phyloP scores from a whole-genome alignment of 2,329 filamentous ascomycete species.

The Drechslerella dactyloides region DNA sequence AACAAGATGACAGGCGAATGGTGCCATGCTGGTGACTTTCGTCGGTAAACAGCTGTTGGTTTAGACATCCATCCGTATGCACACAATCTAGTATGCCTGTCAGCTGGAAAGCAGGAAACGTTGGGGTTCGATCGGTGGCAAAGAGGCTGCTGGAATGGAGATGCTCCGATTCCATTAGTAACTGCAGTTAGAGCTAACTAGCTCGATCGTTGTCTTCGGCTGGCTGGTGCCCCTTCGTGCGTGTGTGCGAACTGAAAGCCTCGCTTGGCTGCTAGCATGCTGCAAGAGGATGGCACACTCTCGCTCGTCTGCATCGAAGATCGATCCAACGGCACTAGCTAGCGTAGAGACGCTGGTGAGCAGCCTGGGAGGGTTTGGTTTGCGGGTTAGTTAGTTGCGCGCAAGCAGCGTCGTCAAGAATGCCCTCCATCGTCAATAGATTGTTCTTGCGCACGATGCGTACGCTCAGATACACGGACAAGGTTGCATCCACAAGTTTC shows the following conservation, averaged over 20 bases:
- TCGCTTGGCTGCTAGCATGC: not conserved
- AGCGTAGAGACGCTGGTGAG: not conserved
- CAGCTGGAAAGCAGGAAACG: not conserved
- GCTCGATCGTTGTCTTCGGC: not conserved
- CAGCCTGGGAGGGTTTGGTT: too few species aligned
- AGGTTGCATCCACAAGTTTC: too few species aligned
- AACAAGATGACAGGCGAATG: not conserved
- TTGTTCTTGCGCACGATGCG: not conserved
- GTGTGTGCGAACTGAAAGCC: not conserved
- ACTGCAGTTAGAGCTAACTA: not conserved
- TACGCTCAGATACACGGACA: not conserved
- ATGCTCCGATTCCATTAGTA: not conserved
- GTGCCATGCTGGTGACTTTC: too few species aligned
- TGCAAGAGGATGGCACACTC: not conserved
- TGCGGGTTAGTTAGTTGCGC: not conserved
- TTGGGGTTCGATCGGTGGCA: conserved; percentile 7
- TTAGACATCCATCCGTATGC: too few species aligned
- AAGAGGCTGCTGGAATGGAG: conserved; percentile 1
- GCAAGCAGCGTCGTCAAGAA: not conserved
- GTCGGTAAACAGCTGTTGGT: too few species aligned
- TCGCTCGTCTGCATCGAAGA: not conserved
- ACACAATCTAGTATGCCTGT: not conserved
- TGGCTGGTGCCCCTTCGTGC: not conserved
- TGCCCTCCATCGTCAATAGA: not conserved
- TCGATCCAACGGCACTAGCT: not conserved